Base-by-base conservation (phyloP, 176 grass and related monocot species). In the Triticum urartu region DNA sequence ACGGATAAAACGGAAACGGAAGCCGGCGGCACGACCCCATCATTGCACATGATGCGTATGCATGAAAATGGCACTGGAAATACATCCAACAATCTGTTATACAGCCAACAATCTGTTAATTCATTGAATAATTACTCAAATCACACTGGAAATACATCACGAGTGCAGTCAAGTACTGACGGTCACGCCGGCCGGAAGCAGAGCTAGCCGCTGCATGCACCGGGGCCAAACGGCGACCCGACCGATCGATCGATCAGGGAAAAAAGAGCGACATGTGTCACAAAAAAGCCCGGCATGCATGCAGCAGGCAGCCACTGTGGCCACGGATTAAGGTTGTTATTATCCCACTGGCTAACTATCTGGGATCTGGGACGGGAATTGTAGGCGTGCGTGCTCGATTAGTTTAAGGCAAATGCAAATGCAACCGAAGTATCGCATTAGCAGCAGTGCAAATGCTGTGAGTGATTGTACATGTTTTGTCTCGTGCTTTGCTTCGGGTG, bases 301-400 rank as follows among this genome's bases (percentile, higher is more conserved):
- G 83, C 81, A 88, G 89, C 52, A 61, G 84, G 89, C 70, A 56
- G 86, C 89, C 78, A 81, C 81, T 18, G 75, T 81, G 85, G 58
- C 50, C 50, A 64, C 22, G 63, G 77, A 39, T 42, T 43, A 45
- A 79, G 7, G 15, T 30, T 61, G 68, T 91, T 91, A 87, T 88
- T 91, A 86, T 56, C 28, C 3, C 11, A 7, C 4, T 66, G 25
- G 64, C n/a, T 69, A 68, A 56, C 28, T 48, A 28, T 42, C 72
- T 35, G 17, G 56, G 17, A 52, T 18, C 36, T 38, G 35, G 6
- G 35, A 38, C 4, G 47, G 45, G 71, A 45, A 22, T 91, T 75
- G 69, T 87, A 48, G 21, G 34, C 33, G 66, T 32, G 33, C 67
- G 76, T 84, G 75, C 68, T 87, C 64, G 18, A 81, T 81, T 88